Conservation (phyloP, 148 eudicot species). For the Simmondsia chinensis region DNA sequence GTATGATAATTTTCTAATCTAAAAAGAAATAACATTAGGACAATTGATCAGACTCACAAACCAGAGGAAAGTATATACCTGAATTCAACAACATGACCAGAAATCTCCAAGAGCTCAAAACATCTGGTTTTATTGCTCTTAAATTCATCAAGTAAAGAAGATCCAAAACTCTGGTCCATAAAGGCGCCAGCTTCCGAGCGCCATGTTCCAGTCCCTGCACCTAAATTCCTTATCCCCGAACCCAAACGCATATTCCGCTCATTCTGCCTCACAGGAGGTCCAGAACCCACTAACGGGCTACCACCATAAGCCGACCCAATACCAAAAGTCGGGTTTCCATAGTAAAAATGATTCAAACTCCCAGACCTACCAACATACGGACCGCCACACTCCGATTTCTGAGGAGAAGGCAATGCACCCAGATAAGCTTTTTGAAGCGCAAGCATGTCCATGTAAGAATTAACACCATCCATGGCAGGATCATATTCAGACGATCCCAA, state of each 20-base stretch:
- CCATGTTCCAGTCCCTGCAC: constrained; percentile 68
- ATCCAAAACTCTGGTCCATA: constrained; percentile 51
- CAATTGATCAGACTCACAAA: neutral
- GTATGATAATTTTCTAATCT: too few relatives aligned
- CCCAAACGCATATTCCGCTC: constrained; percentile 54
- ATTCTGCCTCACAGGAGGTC: constrained; percentile 54
- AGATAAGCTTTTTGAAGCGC: constrained; percentile 79
- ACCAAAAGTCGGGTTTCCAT: constrained; percentile 48
- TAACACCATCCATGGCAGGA: constrained; percentile 44
- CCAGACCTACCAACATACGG: constrained; percentile 38
- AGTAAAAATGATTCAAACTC: constrained; percentile 52
- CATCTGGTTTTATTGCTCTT: constrained; percentile 65
- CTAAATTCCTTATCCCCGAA: constrained; percentile 64
- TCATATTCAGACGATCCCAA: constrained; percentile 58
- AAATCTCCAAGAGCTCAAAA: constrained; percentile 77
- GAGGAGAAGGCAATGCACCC: too few relatives aligned
- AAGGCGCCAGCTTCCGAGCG: constrained; percentile 41
- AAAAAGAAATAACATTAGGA: too few relatives aligned
- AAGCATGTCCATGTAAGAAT: constrained; percentile 55
- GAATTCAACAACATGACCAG: constrained; percentile 71
- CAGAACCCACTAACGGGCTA: constrained; percentile 48
- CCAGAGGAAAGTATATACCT: constrained; percentile 25
- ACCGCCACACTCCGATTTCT: constrained; percentile 51
- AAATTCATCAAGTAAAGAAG: constrained; percentile 72
- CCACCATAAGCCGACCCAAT: constrained; percentile 72